phyloP scores from a whole-genome alignment of 371 early-diverging fungal genomes.

The Thermomucor indicae-seudaticae region DNA sequence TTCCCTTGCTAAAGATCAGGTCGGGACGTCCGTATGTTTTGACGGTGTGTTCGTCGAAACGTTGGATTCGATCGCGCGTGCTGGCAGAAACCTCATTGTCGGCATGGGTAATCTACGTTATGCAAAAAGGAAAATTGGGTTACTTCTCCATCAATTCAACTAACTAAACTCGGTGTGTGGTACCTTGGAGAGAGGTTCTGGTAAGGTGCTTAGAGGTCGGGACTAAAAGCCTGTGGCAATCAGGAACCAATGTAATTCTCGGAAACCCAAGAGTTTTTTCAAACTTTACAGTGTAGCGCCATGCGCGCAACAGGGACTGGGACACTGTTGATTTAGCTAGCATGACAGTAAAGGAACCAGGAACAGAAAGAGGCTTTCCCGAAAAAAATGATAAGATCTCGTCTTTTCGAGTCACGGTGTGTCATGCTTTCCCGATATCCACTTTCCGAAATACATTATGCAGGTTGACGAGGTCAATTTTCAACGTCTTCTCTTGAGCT shows the following conservation, averaged over 20 bases:
- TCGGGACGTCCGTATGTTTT: conserved; percentile 65
- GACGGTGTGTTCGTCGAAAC: conserved; percentile 53
- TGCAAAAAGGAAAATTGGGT: not conserved
- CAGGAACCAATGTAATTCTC: too few relatives aligned
- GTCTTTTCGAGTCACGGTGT: too few relatives aligned
- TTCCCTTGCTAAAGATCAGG: conserved; percentile 66
- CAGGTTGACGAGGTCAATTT: conserved; percentile 38
- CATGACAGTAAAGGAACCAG: too few relatives aligned
- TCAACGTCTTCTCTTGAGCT: conserved; percentile 23
- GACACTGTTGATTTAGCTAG: too few relatives aligned
- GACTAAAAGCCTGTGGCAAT: too few relatives aligned
- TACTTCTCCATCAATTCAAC: not conserved
- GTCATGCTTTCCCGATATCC: too few relatives aligned
- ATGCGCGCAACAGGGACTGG: too few relatives aligned
- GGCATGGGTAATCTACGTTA: conserved; percentile 47
- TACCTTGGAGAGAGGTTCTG: conserved; percentile 12
- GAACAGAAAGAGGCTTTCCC: too few relatives aligned
- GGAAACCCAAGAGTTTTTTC: too few relatives aligned
- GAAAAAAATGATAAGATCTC: too few relatives aligned
- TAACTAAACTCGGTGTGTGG: not conserved
- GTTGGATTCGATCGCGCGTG: conserved; percentile 35
- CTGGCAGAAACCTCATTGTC: conserved; percentile 37
- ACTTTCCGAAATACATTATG: too few relatives aligned
- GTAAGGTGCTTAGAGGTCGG: conserved; percentile 6
- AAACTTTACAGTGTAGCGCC: too few relatives aligned